These are phyloP conservation scores for Pichia sp. DNA, from an alignment of 1,139 yeast species.

Conservation along the genomic window DNA sequence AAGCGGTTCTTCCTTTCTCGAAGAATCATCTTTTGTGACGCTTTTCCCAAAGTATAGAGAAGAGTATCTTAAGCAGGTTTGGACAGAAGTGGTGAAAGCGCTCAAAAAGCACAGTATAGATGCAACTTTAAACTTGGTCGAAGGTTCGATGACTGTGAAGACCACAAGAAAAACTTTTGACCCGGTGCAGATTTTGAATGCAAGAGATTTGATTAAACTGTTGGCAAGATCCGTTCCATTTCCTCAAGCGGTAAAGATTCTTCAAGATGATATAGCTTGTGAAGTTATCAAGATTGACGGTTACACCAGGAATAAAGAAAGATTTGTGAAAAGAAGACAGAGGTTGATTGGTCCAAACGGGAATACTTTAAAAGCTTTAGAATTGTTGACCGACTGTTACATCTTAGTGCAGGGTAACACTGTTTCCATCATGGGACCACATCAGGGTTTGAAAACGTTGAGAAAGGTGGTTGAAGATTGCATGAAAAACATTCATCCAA, in stretches of 20 bases:
- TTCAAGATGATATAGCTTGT: constrained; percentile 91
- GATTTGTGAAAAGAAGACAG: constrained; percentile 94
- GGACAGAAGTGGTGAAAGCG: constrained; percentile 89
- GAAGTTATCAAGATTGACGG: constrained; percentile 95
- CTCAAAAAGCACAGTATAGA: constrained; percentile 69
- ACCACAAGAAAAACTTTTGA: constrained; percentile 94
- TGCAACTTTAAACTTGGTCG: constrained; percentile 84
- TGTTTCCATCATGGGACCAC: constrained; percentile 96
- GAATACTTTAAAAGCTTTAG: constrained; percentile 91
- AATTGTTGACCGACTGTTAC: constrained; percentile 87
- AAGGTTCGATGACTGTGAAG: constrained; percentile 95
- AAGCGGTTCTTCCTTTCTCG: constrained; percentile 83
- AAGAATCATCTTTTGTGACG: constrained; percentile 92
- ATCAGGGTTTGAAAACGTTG: constrained; percentile 84
- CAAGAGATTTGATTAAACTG: constrained; percentile 89
- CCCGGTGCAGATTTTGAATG: constrained; percentile 90
- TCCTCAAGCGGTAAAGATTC: constrained; percentile 89
- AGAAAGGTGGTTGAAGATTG: constrained; percentile 96
- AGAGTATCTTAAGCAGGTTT: constrained; percentile 76
- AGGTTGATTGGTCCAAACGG: constrained; percentile 96
- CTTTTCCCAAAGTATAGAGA: constrained; percentile 96
- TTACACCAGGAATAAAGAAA: constrained; percentile 81
- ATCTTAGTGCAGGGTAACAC: constrained; percentile 96
- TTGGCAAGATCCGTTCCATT: constrained; percentile 95
- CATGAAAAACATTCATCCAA: constrained; percentile 94